Base-by-base conservation (phyloP, 306 rosid species). In the Cicer pinnatifidum region DNA sequence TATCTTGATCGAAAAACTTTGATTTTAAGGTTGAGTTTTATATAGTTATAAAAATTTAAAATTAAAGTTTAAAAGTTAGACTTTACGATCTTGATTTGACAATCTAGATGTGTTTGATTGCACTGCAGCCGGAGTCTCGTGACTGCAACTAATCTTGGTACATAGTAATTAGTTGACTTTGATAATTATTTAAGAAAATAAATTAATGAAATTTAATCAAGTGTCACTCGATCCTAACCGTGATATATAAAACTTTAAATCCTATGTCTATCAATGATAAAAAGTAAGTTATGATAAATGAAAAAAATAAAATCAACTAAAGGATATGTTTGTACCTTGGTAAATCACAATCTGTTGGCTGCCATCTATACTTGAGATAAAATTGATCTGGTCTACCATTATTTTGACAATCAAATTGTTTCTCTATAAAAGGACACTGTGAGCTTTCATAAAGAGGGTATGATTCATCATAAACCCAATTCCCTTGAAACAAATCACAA, bases 301-400 rank as follows among this genome's bases (percentile, higher is more conserved):
- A 23, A 54, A 20, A 8, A 54, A 6, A 38, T 41, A 16, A 13
- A 7, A 56, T 10, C 0, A 33, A 23, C 9, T 3, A 33, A 15
- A 64, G 15, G 12, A 56, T 5, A 28, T 6, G 16, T 6, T 5
- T 28, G 62, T 52, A 90, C 98, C 96, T 86, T 15, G 92, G 85
- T 69, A 90, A 76, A 77, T 75, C 71, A 82, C 98, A 92, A 17
- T 60, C 71, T 7, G 71, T 7, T 8, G 98, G 96, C 12, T 90
- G 92, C 98, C 98, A 92, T 75, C 91, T 75, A 60, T 84, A 88
- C 19, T 86, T 82, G 76, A 85, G 95, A 70, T 90, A 92, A 53
- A 76, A 43, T 45, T 78, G 67, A 50, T 92, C 94, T 9, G 91
- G 89, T 38, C 96, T 92, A 38, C 92, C 94, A 82, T 90, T 88